Conservation (phyloP, 2,329 filamentous ascomycete species). For the Penicillium sp. region DNA sequence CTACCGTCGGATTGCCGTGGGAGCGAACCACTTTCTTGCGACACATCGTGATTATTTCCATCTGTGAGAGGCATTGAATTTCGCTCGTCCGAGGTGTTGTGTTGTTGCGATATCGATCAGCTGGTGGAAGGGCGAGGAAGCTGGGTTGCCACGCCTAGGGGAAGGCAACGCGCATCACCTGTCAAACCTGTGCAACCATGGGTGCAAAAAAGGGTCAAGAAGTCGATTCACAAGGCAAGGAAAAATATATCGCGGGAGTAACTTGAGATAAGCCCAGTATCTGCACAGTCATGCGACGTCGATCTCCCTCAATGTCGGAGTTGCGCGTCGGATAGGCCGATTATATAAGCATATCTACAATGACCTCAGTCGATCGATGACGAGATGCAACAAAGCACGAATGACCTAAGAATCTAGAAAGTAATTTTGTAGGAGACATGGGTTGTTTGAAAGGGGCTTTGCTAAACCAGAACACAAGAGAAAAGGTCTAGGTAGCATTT, state of each 20-base stretch:
- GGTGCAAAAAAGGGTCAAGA: conserved; percentile 3
- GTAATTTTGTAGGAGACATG: background rate
- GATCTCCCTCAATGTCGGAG: conserved; percentile 14
- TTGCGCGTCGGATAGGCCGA: conserved; percentile 15
- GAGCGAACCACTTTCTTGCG: conserved; percentile 2
- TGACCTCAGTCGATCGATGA: background rate
- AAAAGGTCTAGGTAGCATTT: conserved; percentile 39
- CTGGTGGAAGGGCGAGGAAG: conserved; percentile 17
- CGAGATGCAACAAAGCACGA: background rate
- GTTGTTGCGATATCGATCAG: conserved; percentile 27
- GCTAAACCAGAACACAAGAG: conserved; percentile 12
- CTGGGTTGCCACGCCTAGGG: conserved; percentile 26
- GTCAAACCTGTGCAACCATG: conserved; percentile 24
- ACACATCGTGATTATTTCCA: conserved; percentile 10
- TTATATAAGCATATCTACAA: conserved; percentile 12
- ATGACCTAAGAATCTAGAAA: background rate
- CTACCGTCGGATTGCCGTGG: conserved; percentile 21
- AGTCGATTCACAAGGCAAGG: background rate
- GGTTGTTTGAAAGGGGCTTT: background rate
- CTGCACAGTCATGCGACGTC: conserved; percentile 1
- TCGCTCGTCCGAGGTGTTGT: conserved; percentile 18
- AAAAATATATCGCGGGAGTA: background rate
- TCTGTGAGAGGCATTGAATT: conserved; percentile 20
- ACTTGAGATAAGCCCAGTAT: background rate
- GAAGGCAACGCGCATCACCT: conserved; percentile 25